phyloP scores from a whole-genome alignment of 2,329 filamentous ascomycete genomes.

The Fusarium torulosum region DNA sequence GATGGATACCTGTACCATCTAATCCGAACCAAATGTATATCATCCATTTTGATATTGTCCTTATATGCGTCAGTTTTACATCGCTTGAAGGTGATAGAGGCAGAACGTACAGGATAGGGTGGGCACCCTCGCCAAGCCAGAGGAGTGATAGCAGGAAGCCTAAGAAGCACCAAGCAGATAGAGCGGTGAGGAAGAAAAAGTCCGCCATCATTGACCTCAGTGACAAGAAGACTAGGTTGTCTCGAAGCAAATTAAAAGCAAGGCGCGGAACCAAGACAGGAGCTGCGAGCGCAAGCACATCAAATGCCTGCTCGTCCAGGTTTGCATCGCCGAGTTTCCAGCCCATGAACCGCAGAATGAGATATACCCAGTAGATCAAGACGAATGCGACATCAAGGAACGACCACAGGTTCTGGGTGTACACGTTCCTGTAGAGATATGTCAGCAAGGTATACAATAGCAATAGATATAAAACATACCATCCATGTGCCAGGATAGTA shows the following conservation, averaged over 20 bases:
- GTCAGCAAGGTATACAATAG: not conserved
- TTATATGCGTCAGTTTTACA: slow-evolving; percentile 43
- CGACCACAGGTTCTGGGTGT: slow-evolving; percentile 90
- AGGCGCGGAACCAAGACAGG: slow-evolving; percentile 82
- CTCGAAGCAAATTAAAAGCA: slow-evolving; percentile 85
- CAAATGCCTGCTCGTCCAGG: slow-evolving; percentile 75
- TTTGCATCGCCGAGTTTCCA: slow-evolving; percentile 61
- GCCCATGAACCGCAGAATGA: slow-evolving; percentile 76
- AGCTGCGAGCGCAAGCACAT: slow-evolving; percentile 83
- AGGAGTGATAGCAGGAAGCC: slow-evolving; percentile 84
- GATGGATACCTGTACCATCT: slow-evolving; percentile 75
- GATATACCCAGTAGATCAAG: slow-evolving; percentile 76
- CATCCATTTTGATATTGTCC: slow-evolving; percentile 89
- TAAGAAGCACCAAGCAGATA: slow-evolving; percentile 86
- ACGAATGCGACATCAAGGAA: slow-evolving; percentile 86
- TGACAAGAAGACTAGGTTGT: slow-evolving; percentile 86
- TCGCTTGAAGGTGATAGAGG: not conserved
- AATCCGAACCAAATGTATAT: slow-evolving; percentile 93
- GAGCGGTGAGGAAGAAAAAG: slow-evolving; percentile 80
- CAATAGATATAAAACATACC: slow-evolving; percentile 53
- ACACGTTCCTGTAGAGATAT: slow-evolving; percentile 71
- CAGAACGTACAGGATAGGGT: slow-evolving; percentile 66
- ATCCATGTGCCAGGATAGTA: slow-evolving; percentile 80
- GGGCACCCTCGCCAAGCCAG: slow-evolving; percentile 78
- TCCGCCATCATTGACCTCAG: slow-evolving; percentile 87